Evolutionary conservation across 1,139 yeast genomes (phyloP), one percentile per base, ranked within the genome.

Genomic region (Hansenula sp.): DNA sequence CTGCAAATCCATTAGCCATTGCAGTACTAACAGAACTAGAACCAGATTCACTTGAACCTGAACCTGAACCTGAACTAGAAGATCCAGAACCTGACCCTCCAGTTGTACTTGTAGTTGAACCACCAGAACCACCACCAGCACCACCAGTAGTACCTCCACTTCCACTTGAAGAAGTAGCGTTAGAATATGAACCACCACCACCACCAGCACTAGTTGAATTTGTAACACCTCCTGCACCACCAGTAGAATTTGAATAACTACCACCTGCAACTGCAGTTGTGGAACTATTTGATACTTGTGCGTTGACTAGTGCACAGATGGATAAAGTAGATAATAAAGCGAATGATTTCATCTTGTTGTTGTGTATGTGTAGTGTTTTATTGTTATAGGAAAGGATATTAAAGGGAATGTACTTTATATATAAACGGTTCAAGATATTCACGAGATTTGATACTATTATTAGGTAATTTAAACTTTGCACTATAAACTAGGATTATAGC

Each of bases 11-110:
- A 20, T 45, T 43, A 19, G 52, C 56, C 16, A 36, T 32, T 20
- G 51, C 55, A 24, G 50, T 44, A 13, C 55, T 48, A 24, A 48
- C 45, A 14, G 42, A 22, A 24, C 42, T 21, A 13, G 37, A 32
- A 10, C 21, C 21, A 14, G 29, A n/a, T 18, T 29, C 25, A 14
- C 31, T 21, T 4, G 36, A 36, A 10, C 41, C n/a, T 17, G 11
- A n/a, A 12, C 27, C 31, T n/a, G 35, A 17, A 27, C 28, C 36
- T 34, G 31, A 29, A 16, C 24, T 27, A 11, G 35, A 35, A 20
- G 29, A 32, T n/a, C 29, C 29, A 13, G 28, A 24, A 29, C 19
- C 34, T 20, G 25, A 30, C 14, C 21, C 32, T 21, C n/a, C 38
- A 27, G 33, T 18, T 22, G 31, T 34, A 21, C 29, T n/a, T 21